Conservation (phyloP, 2,329 filamentous ascomycete species). For the Pyricularia grisea region DNA sequence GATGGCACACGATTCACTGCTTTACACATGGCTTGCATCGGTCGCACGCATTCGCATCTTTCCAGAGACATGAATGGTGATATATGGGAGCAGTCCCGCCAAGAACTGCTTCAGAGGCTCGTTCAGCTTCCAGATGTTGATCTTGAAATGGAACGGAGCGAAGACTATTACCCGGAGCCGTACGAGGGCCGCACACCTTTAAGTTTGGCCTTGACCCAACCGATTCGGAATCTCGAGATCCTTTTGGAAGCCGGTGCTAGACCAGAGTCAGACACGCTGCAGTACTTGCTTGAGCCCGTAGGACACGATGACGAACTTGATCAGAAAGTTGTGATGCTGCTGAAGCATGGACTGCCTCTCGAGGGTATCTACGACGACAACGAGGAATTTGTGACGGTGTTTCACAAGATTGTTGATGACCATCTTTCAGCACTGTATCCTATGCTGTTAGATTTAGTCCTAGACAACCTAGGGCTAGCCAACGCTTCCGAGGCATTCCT, state of each 20-base stretch:
- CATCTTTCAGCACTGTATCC: background rate
- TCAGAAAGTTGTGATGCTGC: background rate
- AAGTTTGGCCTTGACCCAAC: background rate
- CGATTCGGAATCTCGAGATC: background rate
- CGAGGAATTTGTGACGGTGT: background rate
- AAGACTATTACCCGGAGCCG: background rate
- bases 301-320: background rate
- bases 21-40: background rate
- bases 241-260: conserved; percentile 2
- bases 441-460: background rate
- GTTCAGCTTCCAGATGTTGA: background rate
- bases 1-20: background rate
- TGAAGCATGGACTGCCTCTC: background rate
- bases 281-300: background rate
- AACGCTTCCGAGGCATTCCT: background rate
- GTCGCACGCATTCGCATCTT: background rate
- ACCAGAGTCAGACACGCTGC: background rate
- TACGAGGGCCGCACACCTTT: background rate
- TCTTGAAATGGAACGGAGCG: background rate
- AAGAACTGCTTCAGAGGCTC: background rate
- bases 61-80: background rate
- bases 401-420: background rate
- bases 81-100: background rate
- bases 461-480: background rate
- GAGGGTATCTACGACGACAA: background rate